Evolutionary conservation across 805 yeast genomes (phyloP).

Genomic region (Saccharomycopsis sp.): DNA sequence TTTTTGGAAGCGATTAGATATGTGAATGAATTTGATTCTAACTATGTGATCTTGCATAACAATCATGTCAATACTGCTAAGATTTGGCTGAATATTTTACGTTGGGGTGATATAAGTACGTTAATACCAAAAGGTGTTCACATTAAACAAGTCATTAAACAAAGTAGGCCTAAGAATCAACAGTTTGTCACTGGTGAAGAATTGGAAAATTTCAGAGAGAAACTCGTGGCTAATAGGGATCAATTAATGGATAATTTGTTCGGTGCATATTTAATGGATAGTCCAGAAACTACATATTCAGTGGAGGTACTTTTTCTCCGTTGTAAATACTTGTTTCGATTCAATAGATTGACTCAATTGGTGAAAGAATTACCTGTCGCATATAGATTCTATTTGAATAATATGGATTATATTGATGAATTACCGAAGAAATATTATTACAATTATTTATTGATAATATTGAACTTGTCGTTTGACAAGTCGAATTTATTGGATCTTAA

Average conservation of each 20-base stretch:
- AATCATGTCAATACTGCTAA: too few species aligned
- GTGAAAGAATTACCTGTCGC: constrained; percentile 13
- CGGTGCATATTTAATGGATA: constrained; percentile 24
- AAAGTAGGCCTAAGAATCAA: not conserved
- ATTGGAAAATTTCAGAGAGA: constrained; percentile 23
- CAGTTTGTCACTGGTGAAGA: not conserved
- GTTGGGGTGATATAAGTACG: not conserved
- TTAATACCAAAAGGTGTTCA: not conserved
- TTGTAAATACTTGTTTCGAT: constrained; percentile 25
- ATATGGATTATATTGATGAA: constrained; percentile 1
- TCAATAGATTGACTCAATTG: constrained; percentile 18
- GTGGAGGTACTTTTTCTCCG: constrained; percentile 20
- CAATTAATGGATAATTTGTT: constrained; percentile 27
- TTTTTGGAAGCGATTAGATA: constrained; percentile 26
- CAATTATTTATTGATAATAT: constrained; percentile 7
- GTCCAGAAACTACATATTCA: constrained; percentile 22
- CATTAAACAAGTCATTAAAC: not conserved
- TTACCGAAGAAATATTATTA: not conserved
- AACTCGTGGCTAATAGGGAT: constrained; percentile 22
- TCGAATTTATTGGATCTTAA: not conserved
- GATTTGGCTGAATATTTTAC: not conserved
- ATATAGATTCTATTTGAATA: constrained; percentile 7
- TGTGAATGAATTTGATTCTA: constrained; percentile 22
- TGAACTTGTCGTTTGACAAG: constrained; percentile 9
- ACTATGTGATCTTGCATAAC: too few species aligned